phyloP scores from a whole-genome alignment of 1,284 basidiomycete genomes.

The Stereum hirsutum region DNA sequence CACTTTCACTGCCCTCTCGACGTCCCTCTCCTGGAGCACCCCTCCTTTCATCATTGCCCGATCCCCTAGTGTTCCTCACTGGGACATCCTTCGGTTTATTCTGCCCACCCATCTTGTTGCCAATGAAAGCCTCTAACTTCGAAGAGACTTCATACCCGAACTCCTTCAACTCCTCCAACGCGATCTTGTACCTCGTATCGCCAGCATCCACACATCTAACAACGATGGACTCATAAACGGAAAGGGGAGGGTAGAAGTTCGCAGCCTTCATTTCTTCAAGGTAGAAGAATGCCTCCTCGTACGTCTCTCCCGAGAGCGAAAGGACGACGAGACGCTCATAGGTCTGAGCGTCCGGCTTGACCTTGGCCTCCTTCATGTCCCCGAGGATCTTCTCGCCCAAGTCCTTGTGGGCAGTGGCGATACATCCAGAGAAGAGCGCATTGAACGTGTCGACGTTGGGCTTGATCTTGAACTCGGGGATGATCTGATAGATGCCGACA shows the following conservation, averaged over 20 bases:
- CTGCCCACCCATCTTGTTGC: neutral
- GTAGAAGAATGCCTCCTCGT: slow-evolving; percentile 84
- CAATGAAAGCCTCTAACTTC: slow-evolving; percentile 25
- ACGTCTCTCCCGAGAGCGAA: slow-evolving; percentile 59
- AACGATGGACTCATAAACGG: slow-evolving; percentile 55
- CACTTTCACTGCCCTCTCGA: too few relatives aligned
- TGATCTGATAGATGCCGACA: slow-evolving; percentile 65
- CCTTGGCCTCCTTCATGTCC: slow-evolving; percentile 47
- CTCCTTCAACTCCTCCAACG: slow-evolving; percentile 62
- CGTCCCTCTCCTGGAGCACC: neutral
- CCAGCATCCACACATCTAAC: slow-evolving; percentile 43
- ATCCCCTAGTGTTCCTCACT: neutral
- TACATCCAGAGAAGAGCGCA: slow-evolving; percentile 56
- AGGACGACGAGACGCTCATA: slow-evolving; percentile 63
- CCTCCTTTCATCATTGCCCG: neutral
- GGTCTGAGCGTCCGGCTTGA: slow-evolving; percentile 48
- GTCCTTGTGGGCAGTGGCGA: slow-evolving; percentile 40
- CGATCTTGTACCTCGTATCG: slow-evolving; percentile 60
- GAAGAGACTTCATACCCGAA: slow-evolving; percentile 30
- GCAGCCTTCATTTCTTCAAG: slow-evolving; percentile 79
- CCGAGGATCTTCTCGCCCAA: slow-evolving; percentile 53
- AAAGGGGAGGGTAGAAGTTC: slow-evolving; percentile 40
- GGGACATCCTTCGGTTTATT: neutral
- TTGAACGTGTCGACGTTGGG: slow-evolving; percentile 67
- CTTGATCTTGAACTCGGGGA: slow-evolving; percentile 41